Evolutionary conservation across 1,284 basidiomycete genomes (phyloP), one percentile per base, ranked within the genome.

Genomic region (Gymnopus androsaceus): DNA sequence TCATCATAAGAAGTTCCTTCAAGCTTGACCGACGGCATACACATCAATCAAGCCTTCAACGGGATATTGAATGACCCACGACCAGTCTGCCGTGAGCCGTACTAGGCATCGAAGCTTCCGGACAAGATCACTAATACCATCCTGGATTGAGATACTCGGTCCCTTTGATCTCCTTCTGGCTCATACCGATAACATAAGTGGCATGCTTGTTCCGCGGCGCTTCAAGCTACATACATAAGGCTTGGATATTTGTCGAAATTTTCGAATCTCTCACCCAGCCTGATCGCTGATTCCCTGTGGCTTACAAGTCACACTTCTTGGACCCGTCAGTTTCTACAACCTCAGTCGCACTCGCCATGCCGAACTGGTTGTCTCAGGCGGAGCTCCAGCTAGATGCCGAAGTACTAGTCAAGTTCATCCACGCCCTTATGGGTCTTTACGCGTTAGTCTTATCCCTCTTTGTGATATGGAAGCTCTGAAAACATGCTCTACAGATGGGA

Each of bases 331-430:
- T 25, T n/a, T 15, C 9, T 8, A 8, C 19, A 41, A 41, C 8
- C n/a, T 11, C 19, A 21, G 7, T 41, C 4, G 19, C 27, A 23
- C n/a, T 34, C 28, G 23, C 28, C 28, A 61, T 61, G 59, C 54
- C 54, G 14, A 51, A 61, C 31, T 61, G 59, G 59, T 28, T 11
- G 12, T 61, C 59, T 28, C 23, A 19, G 9, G 48, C 3, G 44
- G 57, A 61, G 38, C 19, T 54, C 25, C 17, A 12, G 15, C 36
- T 48, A 27, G 57, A 61, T 49, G 21, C 27, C 21, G 79, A 55
- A 34, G 77, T 79, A 53, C 89, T 88, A 65, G 74, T 71, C 58
- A 84, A 83, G 64, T 77, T 90, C 53, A 84, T 87, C 76, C 88
- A 89, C 61, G 75, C 73, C 12, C 71, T 90, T 53, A 73, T 87